Base-by-base conservation (phyloP, 345 rosid genomes). In the Microcos paniculata region DNA sequence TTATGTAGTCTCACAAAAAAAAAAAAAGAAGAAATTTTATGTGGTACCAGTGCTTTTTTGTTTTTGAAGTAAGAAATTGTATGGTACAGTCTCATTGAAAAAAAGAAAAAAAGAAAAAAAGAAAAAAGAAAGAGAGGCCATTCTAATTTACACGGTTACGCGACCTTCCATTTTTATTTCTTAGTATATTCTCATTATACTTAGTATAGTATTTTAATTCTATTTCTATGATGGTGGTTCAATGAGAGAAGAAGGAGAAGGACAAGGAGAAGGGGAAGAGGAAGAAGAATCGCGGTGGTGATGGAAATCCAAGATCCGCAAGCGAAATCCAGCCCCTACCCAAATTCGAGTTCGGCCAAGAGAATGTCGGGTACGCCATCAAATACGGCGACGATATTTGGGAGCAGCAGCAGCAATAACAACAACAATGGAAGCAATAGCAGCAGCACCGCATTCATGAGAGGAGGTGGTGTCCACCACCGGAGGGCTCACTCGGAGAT, bases 401-500 rank as follows among this genome's bases (percentile, higher is more conserved):
- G 24, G 0, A 58, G 18, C 42, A 1, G 11, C 65, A 1, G 24
- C 24, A n/a, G 8, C 56, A 21, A 9, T 9, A 42, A 42, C 13
- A 23, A 53, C 53, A 4, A 18, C 58, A 21, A 53, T 35, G 40
- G 40, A 35, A 35, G 40, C 14, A 53, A 53, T 53, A 42, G 45
- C 45, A 42, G 67, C 45, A 70, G 87, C 62, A 83, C 94, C 19
- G 43, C 42, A 13, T 49, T 51, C 43, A 70, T 11, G 1, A 48
- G 26, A 12, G 26, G 19, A 28, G 57, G 28, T 65, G 52, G 1
- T 21, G 51, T 23, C 33, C 85, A 80, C 74, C 94, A 86, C 73
- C 78, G 92, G 61, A 80, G 92, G 80, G 86, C 90, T 74, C 93
- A 84, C 51, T 90, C 93, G 18, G 93, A 86, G 57, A 49, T 81